Conservation (phyloP, 148 eudicot species). For the Bassia scoparia region DNA sequence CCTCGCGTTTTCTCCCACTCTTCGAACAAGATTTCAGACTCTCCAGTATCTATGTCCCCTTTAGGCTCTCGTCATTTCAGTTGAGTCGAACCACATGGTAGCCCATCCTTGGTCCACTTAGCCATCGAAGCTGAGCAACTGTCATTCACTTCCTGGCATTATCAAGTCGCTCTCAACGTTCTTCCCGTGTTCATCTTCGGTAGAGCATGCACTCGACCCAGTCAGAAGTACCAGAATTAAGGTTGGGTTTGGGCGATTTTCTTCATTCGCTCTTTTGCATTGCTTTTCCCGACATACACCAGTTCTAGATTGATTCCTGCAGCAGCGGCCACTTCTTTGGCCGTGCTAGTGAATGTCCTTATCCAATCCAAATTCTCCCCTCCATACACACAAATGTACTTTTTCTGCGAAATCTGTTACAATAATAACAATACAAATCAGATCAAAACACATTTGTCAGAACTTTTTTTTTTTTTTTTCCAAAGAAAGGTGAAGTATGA, state of each 20-base stretch:
- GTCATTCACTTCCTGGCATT: constrained; percentile 65
- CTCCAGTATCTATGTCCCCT: constrained; percentile 34
- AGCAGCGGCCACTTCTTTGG: constrained; percentile 34
- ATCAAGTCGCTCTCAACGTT: constrained; percentile 45
- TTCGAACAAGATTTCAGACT: constrained; percentile 36
- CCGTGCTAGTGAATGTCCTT: constrained; percentile 36
- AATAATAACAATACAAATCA: not conserved
- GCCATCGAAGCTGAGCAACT: constrained; percentile 64
- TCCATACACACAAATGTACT: constrained; percentile 70
- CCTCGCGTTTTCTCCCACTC: constrained; percentile 51
- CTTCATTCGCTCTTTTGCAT: constrained; percentile 49
- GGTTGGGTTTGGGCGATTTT: constrained; percentile 37
- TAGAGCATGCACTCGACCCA: constrained; percentile 80
- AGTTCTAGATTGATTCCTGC: constrained; percentile 52
- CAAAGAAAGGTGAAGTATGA: no score
- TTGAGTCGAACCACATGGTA: constrained; percentile 47
- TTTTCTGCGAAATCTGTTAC: constrained; percentile 45
- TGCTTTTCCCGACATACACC: constrained; percentile 72
- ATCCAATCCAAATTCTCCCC: constrained; percentile 82
- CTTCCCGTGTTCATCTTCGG: constrained; percentile 58
- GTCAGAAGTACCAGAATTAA: constrained; percentile 80
- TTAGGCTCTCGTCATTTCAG: constrained; percentile 52
- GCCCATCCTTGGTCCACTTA: constrained; percentile 85
- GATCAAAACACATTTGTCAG: no score
- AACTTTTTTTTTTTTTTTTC: no score